Percentiles rank a stretch among this genome's conserved stretches.
Evolutionary conservation across 2,329 filamentous ascomycete species (phyloP).

Genomic region (Aquanectria penicillioides): DNA sequence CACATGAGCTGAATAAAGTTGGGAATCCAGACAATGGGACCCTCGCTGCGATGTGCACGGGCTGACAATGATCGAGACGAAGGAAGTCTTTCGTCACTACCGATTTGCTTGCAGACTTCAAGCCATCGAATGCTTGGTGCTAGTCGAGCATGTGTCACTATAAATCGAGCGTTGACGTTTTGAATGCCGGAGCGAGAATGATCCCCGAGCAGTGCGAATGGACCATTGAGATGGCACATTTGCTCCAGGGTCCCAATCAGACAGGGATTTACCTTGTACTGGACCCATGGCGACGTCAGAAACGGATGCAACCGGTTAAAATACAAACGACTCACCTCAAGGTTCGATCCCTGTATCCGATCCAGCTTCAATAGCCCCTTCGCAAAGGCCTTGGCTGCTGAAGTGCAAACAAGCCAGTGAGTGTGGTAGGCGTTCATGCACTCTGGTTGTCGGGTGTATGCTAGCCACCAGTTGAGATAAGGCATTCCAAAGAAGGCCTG

Average conservation of each 20-base stretch:
- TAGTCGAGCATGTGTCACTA: slow-evolving; percentile 43
- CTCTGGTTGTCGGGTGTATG: slow-evolving; percentile 29
- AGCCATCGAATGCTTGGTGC: slow-evolving; percentile 40
- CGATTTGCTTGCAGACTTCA: slow-evolving; percentile 28
- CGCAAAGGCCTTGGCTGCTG: slow-evolving; percentile 34
- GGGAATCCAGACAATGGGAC: background rate
- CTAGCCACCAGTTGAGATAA: slow-evolving; percentile 47
- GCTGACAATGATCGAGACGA: too few species aligned
- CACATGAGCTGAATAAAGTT: background rate
- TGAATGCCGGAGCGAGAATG: slow-evolving; percentile 39
- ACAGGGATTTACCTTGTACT: slow-evolving; percentile 2
- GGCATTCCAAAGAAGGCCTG: slow-evolving; percentile 42
- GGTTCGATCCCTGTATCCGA: slow-evolving; percentile 38
- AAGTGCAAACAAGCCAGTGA: slow-evolving; percentile 45
- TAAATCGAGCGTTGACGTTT: slow-evolving; percentile 43
- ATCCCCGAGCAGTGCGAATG: slow-evolving; percentile 43
- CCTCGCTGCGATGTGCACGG: background rate
- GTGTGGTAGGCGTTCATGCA: slow-evolving; percentile 17
- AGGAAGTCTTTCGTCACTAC: background rate
- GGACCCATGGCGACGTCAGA: background rate
- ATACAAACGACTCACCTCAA: slow-evolving; percentile 39
- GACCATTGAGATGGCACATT: slow-evolving; percentile 33
- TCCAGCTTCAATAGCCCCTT: slow-evolving; percentile 37
- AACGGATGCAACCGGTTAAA: background rate
- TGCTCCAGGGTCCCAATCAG: background rate